phyloP scores from a whole-genome alignment of 352 stramenopile genomes.

The Phytopythium chamaehyphon region DNA sequence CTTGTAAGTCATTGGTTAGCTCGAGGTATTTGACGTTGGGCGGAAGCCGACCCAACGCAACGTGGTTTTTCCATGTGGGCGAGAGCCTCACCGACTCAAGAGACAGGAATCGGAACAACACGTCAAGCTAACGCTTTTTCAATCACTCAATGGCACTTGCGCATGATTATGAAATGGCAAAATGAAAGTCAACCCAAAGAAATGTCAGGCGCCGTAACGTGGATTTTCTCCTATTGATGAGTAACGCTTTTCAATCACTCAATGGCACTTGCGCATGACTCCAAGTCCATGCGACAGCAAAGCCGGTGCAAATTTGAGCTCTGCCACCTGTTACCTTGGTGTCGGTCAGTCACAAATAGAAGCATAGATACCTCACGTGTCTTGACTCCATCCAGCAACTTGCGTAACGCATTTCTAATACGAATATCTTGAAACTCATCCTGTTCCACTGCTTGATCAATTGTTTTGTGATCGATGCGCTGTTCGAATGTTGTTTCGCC shows the following conservation, averaged over 20 bases:
- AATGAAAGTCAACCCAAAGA: too few relatives aligned
- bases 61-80: too few relatives aligned
- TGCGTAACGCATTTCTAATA: constrained; percentile 3
- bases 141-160: too few relatives aligned
- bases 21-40: too few relatives aligned
- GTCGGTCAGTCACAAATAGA: constrained; percentile 25
- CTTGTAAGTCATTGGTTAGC: too few relatives aligned
- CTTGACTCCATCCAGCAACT: constrained; percentile 11
- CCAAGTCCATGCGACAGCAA: constrained; percentile 32
- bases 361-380: constrained; percentile 19
- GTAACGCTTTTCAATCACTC: neutral
- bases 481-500: constrained; percentile 23
- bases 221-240: too few relatives aligned
- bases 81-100: too few relatives aligned
- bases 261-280: constrained; percentile 5
- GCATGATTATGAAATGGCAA: too few relatives aligned
- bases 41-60: too few relatives aligned
- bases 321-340: constrained; percentile 28
- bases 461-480: neutral
- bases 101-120: too few relatives aligned
- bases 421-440: neutral
- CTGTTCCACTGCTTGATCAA: neutral
- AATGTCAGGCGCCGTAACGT: too few relatives aligned
- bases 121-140: too few relatives aligned
- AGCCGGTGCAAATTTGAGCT: constrained; percentile 38